Base-by-base conservation (phyloP, 352 stramenopile genomes). In the Thalassiosira exigua region DNA sequence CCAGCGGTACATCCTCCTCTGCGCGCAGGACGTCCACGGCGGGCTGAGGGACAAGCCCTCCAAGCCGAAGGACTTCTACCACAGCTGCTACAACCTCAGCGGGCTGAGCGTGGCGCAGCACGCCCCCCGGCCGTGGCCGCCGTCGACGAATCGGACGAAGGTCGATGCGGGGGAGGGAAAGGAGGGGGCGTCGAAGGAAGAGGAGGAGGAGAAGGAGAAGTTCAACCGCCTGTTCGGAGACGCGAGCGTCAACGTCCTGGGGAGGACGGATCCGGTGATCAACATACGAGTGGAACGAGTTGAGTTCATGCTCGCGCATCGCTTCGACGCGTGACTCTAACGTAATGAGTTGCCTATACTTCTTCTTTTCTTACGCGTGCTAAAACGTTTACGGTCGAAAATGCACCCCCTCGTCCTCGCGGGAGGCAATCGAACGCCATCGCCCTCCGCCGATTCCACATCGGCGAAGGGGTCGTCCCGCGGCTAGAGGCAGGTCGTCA, bases 51-150 rank as follows among this genome's bases (percentile, higher is more conserved):
- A 98, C 85, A 98, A 98, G 77, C 96, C 96, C 0, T 96, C 94
- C 54, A 98, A 98, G 83, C 78, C 87, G 4, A 89, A 96, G 52
- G 97, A 99, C 81, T 98, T 98, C 80, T 99, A 99, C 85, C 97
- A 99, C 90, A 98, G 95, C 22, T 99, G 96, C 85, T 99, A 99
- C 91, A 98, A 97, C 72, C 86, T 99, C 14, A 98, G 94, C 70
- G 97, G 97, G 1, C 82, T 99, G 22, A 98, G 95, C 5, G 87
- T 98, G 39, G 89, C 95, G 1, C 96, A 99, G 86, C 94, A 98
- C 69, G 52, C 65, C 29, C 24, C 75, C 24, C 33, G 4, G 14
- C 17, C 39, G 90, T 93, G 51, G 81, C 89, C 24, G 82, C 78
- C 21, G 19, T 27, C 48, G 2, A 24, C 53, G 22, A 41, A 62